A percentile compares a stretch with the other conserved stretches of the same genome.
phyloP scores from a whole-genome alignment of 371 early-diverging fungal species.

The Zychaea mexicana region DNA sequence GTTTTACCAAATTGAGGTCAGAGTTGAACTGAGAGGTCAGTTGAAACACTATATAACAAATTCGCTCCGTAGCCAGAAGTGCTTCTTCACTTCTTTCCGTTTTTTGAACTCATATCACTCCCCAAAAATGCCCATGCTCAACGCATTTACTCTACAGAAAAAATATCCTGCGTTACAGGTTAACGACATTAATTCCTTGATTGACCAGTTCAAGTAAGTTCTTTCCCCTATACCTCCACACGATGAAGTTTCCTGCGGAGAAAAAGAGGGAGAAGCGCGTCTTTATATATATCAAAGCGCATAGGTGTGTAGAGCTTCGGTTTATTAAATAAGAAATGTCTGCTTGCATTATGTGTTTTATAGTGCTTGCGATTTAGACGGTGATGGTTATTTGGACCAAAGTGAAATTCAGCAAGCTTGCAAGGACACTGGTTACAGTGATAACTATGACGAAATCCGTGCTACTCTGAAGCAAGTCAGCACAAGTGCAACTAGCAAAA shows the following conservation, averaged over 20 bases:
- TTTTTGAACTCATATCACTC: too few relatives aligned
- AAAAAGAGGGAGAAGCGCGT: background rate
- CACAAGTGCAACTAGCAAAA: constrained; percentile 71
- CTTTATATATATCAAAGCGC: background rate
- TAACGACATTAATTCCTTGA: constrained; percentile 61
- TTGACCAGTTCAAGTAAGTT: constrained; percentile 65
- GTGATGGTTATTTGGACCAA: constrained; percentile 76
- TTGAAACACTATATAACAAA: too few relatives aligned
- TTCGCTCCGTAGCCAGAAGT: background rate
- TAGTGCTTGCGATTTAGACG: constrained; percentile 73
- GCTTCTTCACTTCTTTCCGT: constrained; percentile 8
- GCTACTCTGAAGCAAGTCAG: constrained; percentile 72
- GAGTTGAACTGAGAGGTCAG: too few relatives aligned
- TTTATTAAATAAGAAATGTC: too few relatives aligned
- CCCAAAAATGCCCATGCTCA: constrained; percentile 29
- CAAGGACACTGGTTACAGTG: constrained; percentile 70
- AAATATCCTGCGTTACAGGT: constrained; percentile 65
- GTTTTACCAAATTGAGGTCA: too few relatives aligned
- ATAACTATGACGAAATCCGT: constrained; percentile 79
- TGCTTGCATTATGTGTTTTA: background rate
- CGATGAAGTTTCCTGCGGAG: background rate
- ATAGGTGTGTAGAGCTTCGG: too few relatives aligned
- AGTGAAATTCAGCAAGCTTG: constrained; percentile 72
- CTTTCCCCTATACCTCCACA: too few relatives aligned
- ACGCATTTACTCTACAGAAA: constrained; percentile 56